phyloP scores from a whole-genome alignment of 2,329 filamentous ascomycete genomes.

The Emmonsia crescens region DNA sequence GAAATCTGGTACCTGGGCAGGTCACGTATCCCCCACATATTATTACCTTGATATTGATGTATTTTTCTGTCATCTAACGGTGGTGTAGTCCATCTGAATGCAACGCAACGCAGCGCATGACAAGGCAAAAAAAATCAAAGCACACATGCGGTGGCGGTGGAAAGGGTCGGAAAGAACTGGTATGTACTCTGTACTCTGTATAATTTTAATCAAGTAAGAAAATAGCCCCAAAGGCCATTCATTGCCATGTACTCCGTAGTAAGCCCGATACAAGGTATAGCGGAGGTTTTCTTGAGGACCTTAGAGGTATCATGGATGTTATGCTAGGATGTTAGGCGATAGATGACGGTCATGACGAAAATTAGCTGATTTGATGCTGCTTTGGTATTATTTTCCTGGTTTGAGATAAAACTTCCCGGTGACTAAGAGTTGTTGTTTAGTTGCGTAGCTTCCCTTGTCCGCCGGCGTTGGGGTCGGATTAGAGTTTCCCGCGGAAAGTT shows the following conservation, averaged over 20 bases:
- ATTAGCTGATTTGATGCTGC: too few species aligned
- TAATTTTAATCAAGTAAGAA: too few species aligned
- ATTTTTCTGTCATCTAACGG: too few species aligned
- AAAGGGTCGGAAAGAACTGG: not conserved
- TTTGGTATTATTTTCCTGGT: not conserved
- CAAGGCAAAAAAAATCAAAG: slow-evolving; percentile 6
- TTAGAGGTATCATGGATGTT: not conserved
- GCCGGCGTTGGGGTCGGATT: not conserved
- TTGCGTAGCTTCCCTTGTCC: too few species aligned
- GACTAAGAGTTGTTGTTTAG: too few species aligned
- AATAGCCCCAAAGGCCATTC: too few species aligned
- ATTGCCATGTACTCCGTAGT: too few species aligned
- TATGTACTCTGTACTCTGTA: too few species aligned
- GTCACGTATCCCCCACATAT: not conserved
- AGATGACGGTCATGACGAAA: too few species aligned
- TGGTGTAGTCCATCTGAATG: not conserved
- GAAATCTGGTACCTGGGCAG: not conserved
- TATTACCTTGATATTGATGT: too few species aligned
- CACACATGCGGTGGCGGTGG: not conserved
- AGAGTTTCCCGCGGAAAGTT: slow-evolving; percentile 2
- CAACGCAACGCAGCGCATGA: not conserved
- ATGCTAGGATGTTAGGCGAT: too few species aligned
- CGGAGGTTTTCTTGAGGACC: not conserved
- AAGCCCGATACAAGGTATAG: too few species aligned
- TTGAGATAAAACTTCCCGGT: not conserved